Evolutionary conservation across 257 asterid species (phyloP).

Genomic region (Solanum virginianum): DNA sequence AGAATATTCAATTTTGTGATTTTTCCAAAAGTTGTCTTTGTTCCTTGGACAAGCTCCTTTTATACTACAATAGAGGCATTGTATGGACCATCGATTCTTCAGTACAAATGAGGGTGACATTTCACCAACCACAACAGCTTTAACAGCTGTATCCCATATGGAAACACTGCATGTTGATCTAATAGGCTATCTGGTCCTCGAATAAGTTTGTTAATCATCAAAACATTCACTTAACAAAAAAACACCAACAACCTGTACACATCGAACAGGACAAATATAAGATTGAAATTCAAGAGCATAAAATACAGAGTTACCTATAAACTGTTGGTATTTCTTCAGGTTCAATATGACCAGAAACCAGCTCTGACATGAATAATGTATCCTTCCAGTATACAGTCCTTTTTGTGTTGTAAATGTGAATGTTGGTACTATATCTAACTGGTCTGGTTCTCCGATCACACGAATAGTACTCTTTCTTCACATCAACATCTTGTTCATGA

Average conservation of each 20-base stretch:
- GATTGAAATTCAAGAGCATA: background rate
- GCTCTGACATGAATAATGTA: slow-evolving; percentile 24
- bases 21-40: too few relatives aligned
- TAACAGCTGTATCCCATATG: too few relatives aligned
- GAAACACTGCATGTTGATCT: too few relatives aligned
- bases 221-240: background rate
- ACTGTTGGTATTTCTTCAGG: slow-evolving; percentile 41
- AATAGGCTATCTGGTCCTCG: too few relatives aligned
- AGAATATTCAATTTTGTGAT: too few relatives aligned
- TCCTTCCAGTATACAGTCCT: slow-evolving; percentile 64
- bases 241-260: background rate
- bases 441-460: slow-evolving; percentile 13
- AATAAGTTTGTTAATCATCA: too few relatives aligned
- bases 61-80: too few relatives aligned
- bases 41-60: too few relatives aligned
- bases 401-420: slow-evolving; percentile 27
- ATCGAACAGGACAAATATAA: background rate
- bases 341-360: slow-evolving; percentile 1
- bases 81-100: too few relatives aligned
- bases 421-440: slow-evolving; percentile 45
- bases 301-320: slow-evolving; percentile 32
- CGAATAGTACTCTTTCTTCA: slow-evolving; percentile 25
- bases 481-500: slow-evolving; percentile 47
- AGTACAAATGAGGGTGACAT: too few relatives aligned
- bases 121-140: too few relatives aligned